These are phyloP conservation scores for Drechslera avenae DNA, from an alignment of 2,329 filamentous ascomycete species.

Conservation along the genomic window DNA sequence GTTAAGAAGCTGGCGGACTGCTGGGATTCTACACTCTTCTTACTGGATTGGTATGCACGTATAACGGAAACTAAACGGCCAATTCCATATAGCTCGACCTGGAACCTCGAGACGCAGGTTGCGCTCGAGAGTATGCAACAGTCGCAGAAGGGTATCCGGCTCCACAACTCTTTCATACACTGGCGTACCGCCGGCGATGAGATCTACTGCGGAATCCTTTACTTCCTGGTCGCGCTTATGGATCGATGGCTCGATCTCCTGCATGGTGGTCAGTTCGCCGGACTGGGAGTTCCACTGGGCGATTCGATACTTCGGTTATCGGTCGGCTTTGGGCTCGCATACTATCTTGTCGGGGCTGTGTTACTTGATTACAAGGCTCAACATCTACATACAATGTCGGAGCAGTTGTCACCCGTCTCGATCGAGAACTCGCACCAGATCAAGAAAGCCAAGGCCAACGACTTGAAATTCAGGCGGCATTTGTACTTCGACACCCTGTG, in stretches of 20 bases:
- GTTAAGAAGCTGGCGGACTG: constrained; percentile 58
- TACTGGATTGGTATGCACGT: constrained; percentile 60
- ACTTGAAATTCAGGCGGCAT: constrained; percentile 53
- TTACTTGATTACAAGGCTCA: constrained; percentile 62
- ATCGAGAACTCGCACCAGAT: constrained; percentile 53
- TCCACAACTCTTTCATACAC: constrained; percentile 63
- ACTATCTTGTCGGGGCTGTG: constrained; percentile 63
- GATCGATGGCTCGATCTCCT: constrained; percentile 61
- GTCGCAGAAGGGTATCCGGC: constrained; percentile 59
- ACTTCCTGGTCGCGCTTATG: constrained; percentile 61
- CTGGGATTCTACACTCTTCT: constrained; percentile 59
- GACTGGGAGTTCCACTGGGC: constrained; percentile 30
- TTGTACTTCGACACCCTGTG: constrained; percentile 59
- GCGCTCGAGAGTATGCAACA: constrained; percentile 59
- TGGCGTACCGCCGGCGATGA: constrained; percentile 63
- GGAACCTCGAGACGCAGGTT: constrained; percentile 63
- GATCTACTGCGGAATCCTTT: constrained; percentile 59
- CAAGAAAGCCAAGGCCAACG: constrained; percentile 52
- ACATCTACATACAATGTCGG: constrained; percentile 54
- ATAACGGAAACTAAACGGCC: constrained; percentile 56
- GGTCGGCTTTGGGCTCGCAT: constrained; percentile 62
- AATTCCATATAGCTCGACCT: constrained; percentile 61
- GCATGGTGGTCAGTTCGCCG: constrained; percentile 51
- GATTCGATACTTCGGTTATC: constrained; percentile 51
- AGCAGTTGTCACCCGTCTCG: constrained; percentile 49